phyloP scores from a whole-genome alignment of 148 eudicot genomes.

The Nyssa sinensis region DNA sequence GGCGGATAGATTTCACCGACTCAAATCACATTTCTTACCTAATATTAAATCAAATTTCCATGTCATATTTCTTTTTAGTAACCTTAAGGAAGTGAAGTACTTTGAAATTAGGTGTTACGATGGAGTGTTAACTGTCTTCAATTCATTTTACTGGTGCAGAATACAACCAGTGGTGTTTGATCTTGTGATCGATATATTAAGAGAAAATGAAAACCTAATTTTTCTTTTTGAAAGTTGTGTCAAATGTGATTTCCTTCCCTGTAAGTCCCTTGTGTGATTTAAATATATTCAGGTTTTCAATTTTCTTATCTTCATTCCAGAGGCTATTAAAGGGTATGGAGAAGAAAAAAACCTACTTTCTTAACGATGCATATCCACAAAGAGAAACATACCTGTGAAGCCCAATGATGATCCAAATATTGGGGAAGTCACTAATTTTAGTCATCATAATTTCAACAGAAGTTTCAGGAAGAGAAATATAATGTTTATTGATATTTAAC shows the following conservation, averaged over 20 bases:
- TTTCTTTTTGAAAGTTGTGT: background rate
- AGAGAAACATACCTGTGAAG: background rate
- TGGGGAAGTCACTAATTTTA: background rate
- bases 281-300: background rate
- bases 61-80: no score
- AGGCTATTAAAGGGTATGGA: background rate
- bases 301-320: background rate
- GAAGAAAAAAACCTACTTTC: background rate
- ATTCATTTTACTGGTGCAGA: no score
- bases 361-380: background rate
- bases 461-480: background rate
- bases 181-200: background rate
- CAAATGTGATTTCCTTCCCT: background rate
- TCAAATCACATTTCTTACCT: no score
- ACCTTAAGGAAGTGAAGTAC: no score
- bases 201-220: no score
- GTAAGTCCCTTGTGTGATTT: background rate
- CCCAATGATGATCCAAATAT: background rate
- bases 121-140: no score
- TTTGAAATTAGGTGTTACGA: no score
- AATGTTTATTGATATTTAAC: background rate
- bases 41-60: no score
- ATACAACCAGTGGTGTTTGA: background rate
- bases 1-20: no score
- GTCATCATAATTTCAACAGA: background rate